Evolutionary conservation across 306 rosid species (phyloP).

Genomic region (Vigna reflexopilosa): DNA sequence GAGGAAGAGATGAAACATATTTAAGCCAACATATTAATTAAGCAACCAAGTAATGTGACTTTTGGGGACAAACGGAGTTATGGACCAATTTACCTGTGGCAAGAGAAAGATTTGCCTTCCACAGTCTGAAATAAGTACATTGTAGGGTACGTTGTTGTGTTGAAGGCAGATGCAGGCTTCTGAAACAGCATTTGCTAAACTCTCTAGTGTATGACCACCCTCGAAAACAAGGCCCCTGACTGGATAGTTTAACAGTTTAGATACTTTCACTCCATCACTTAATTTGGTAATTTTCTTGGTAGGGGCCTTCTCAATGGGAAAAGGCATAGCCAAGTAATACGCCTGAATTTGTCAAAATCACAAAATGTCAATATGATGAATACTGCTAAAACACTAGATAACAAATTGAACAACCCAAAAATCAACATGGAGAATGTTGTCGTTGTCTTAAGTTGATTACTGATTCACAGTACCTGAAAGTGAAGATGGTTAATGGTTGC

Average conservation of each 20-base stretch:
- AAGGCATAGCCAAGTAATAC: constrained; percentile 82
- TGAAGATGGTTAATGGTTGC: constrained; percentile 99
- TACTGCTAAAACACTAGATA: constrained; percentile 7
- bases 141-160: constrained; percentile 84
- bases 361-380: constrained; percentile 19
- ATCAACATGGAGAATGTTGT: not conserved
- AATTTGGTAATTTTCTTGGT: constrained; percentile 58
- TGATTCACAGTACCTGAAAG: constrained; percentile 71
- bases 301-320: constrained; percentile 93
- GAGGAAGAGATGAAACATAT: not conserved
- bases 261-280: constrained; percentile 64
- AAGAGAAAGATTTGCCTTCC: constrained; percentile 79
- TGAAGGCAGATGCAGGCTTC: constrained; percentile 95
- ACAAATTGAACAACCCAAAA: constrained; percentile 3
- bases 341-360: constrained; percentile 62
- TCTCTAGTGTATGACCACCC: constrained; percentile 65
- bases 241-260: constrained; percentile 72
- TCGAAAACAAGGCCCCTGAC: constrained; percentile 89
- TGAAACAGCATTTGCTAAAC: constrained; percentile 73
- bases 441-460: not conserved
- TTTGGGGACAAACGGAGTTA: not conserved
- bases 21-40: not conserved
- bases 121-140: constrained; percentile 82
- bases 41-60: not conserved
- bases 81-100: constrained; percentile 75